phyloP scores from a whole-genome alignment of 495 filamentous ascomycete genomes.

The Aspergillus coremiiformis region DNA sequence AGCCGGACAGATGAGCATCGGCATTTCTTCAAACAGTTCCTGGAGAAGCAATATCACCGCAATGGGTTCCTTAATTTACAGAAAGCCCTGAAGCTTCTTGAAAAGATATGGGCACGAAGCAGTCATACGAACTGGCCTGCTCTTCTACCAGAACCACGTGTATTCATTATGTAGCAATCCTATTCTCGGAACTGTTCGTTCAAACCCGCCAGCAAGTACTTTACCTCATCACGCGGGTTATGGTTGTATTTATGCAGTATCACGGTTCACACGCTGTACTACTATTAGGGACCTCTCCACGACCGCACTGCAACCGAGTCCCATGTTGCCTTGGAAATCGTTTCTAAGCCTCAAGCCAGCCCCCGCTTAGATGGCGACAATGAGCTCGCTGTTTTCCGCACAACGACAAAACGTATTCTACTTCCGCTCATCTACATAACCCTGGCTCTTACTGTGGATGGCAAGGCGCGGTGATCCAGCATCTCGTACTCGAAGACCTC shows the following conservation, averaged over 20 bases:
- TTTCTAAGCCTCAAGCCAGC: too few relatives aligned
- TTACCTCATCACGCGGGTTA: conserved; percentile 71
- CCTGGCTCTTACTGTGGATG: too few relatives aligned
- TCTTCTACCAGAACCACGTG: background rate
- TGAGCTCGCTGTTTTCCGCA: too few relatives aligned
- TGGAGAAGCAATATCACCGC: background rate
- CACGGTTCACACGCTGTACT: too few relatives aligned
- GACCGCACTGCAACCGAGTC: too few relatives aligned
- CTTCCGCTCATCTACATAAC: too few relatives aligned
- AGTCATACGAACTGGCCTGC: background rate
- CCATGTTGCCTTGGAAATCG: too few relatives aligned
- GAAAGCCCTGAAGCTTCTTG: background rate
- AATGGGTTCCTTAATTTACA: conserved; percentile 5
- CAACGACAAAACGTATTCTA: too few relatives aligned
- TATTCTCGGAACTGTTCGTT: background rate
- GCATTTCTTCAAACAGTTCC: background rate
- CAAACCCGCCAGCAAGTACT: conserved; percentile 78
- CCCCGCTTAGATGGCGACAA: too few relatives aligned
- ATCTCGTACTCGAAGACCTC: too few relatives aligned
- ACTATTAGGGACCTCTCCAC: too few relatives aligned
- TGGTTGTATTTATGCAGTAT: background rate
- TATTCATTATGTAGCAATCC: conserved; percentile 1
- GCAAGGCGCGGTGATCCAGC: too few relatives aligned
- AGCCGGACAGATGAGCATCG: background rate
- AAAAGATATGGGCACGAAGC: conserved; percentile 1